Percentiles rank a stretch among this genome's conserved stretches.
phyloP scores from a whole-genome alignment of 257 asterid species.

The Knoxia roxburghii region DNA sequence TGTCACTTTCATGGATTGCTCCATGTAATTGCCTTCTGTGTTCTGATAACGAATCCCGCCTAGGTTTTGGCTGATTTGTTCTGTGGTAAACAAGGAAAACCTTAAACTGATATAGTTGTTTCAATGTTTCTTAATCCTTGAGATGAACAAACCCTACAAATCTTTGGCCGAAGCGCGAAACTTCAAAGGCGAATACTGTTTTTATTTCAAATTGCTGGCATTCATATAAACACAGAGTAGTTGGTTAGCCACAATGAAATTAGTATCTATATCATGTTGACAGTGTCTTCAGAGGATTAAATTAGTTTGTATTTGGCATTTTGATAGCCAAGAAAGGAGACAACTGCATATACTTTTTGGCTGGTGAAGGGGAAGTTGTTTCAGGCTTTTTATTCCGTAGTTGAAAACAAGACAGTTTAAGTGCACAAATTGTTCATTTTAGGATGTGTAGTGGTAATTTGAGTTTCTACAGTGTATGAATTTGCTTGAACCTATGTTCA shows the following conservation, averaged over 20 bases:
- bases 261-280: background rate
- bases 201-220: too few species aligned
- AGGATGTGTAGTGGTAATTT: background rate
- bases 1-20: background rate
- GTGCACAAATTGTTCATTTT: background rate
- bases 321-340: background rate
- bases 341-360: background rate
- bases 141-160: background rate
- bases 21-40: background rate
- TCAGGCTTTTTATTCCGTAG: too few species aligned
- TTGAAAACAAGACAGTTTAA: too few species aligned
- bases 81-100: background rate
- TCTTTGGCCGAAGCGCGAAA: background rate
- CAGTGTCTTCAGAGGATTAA: background rate
- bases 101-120: background rate
- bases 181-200: background rate
- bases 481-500: background rate
- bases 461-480: background rate
- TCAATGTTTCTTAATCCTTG: background rate
- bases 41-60: background rate
- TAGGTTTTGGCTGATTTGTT: background rate
- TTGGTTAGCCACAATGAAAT: too few species aligned
- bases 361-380: background rate
- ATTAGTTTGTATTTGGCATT: too few species aligned
- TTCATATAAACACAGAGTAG: background rate